Evolutionary conservation across 768 basidiomycete genomes (phyloP).

Genomic region (Mycena olivaceomarginata): DNA sequence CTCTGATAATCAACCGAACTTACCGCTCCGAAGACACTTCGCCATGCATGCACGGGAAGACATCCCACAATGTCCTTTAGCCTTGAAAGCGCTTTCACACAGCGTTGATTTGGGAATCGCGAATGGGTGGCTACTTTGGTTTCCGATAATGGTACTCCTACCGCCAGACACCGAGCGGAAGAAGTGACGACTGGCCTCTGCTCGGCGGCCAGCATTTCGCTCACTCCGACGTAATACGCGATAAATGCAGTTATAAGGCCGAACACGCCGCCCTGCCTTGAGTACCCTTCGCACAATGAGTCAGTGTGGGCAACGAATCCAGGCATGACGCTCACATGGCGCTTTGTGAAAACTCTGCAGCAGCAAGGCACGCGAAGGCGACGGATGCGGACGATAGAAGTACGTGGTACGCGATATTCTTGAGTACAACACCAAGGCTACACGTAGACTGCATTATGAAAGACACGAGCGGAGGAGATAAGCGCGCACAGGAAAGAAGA

Average conservation of each 20-base stretch:
- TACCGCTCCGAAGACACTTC: no score
- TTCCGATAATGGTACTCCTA: neutral
- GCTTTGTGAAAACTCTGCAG: conserved; percentile 57
- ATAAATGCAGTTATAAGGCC: conserved; percentile 68
- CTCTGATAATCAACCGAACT: no score
- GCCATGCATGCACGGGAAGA: neutral
- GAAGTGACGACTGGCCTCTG: conserved; percentile 56
- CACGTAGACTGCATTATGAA: neutral
- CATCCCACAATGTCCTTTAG: neutral
- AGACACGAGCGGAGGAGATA: neutral
- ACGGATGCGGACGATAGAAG: conserved; percentile 60
- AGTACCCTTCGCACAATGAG: conserved; percentile 49
- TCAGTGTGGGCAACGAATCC: neutral
- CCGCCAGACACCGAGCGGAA: conserved; percentile 52
- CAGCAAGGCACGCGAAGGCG: conserved; percentile 66
- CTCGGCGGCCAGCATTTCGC: conserved; percentile 65
- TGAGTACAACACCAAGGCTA: conserved; percentile 63
- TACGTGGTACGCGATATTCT: conserved; percentile 60
- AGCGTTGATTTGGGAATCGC: neutral
- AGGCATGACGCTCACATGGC: conserved; percentile 49
- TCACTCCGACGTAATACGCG: conserved; percentile 69
- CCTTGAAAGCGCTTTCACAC: neutral
- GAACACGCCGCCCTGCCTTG: conserved; percentile 66
- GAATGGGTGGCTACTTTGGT: neutral
- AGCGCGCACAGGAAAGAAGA: conserved; percentile 62